phyloP scores from a whole-genome alignment of 2,329 filamentous ascomycete species.

The Pseudocercospora fuligena region DNA sequence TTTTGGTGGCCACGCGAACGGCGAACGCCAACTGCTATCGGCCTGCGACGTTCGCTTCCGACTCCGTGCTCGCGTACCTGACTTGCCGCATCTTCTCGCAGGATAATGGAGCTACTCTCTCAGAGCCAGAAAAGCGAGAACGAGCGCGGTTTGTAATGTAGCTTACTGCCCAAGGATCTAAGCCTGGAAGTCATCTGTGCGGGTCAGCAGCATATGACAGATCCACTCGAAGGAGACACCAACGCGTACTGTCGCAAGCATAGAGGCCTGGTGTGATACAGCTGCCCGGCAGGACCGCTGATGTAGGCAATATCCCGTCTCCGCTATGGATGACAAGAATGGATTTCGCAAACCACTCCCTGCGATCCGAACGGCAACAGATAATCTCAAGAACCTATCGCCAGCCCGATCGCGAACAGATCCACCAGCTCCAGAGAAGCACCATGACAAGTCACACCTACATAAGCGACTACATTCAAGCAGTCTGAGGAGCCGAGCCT shows the following conservation, averaged over 20 bases:
- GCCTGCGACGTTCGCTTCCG: not conserved
- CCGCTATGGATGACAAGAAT: slow-evolving; percentile 14
- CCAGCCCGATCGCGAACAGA: slow-evolving; percentile 30
- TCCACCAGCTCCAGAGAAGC: slow-evolving; percentile 21
- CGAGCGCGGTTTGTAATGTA: not conserved
- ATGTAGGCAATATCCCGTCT: not conserved
- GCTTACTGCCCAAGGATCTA: not conserved
- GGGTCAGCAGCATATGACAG: not conserved
- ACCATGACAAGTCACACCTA: slow-evolving; percentile 26
- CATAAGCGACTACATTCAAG: slow-evolving; percentile 29
- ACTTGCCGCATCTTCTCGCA: not conserved
- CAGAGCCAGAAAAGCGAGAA: not conserved
- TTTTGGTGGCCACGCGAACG: not conserved
- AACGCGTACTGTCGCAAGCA: not conserved
- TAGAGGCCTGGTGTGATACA: not conserved
- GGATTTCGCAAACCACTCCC: slow-evolving; percentile 25
- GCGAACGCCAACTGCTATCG: not conserved
- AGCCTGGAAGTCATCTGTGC: not conserved
- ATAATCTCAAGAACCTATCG: slow-evolving; percentile 11
- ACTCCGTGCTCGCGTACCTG: not conserved
- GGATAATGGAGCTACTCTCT: not conserved
- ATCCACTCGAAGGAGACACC: not conserved
- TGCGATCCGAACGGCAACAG: slow-evolving; percentile 23
- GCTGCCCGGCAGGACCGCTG: not conserved
- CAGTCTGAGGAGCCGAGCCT: slow-evolving; percentile 29